A percentile compares a stretch with the other conserved stretches of the same genome.
phyloP scores from a whole-genome alignment of 306 rosid species.

The Lablab purpureus region DNA sequence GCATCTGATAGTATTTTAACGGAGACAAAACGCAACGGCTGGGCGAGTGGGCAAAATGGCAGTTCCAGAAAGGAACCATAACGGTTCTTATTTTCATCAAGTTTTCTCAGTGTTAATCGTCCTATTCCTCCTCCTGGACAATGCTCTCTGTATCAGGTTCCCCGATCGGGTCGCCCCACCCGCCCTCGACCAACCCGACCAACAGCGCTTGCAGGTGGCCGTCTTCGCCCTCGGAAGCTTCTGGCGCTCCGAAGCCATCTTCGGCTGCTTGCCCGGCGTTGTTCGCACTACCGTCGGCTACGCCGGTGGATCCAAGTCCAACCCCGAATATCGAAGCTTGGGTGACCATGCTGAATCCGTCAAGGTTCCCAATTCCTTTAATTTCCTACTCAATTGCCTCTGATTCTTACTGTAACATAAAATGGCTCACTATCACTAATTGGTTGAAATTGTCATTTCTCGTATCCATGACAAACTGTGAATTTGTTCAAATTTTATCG shows the following conservation, averaged over 20 bases:
- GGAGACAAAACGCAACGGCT: constrained; percentile 25
- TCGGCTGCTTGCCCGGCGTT: constrained; percentile 91
- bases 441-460: not conserved
- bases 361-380: constrained; percentile 57
- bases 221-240: constrained; percentile 92
- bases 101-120: constrained; percentile 35
- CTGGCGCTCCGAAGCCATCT: constrained; percentile 96
- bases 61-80: constrained; percentile 37
- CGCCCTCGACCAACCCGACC: constrained; percentile 46
- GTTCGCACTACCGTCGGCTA: constrained; percentile 82
- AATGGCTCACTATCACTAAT: not conserved
- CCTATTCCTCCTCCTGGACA: constrained; percentile 40
- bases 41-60: constrained; percentile 52
- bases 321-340: constrained; percentile 86
- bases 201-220: constrained; percentile 57
- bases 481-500: too few species aligned
- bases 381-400: not conserved
- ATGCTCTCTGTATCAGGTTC: constrained; percentile 58
- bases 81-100: not conserved
- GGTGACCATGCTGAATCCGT: constrained; percentile 90
- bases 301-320: constrained; percentile 83
- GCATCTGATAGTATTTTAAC: not conserved
- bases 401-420: not conserved
- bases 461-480: not conserved
- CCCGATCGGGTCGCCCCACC: constrained; percentile 68